phyloP scores from a whole-genome alignment of 2,329 filamentous ascomycete species.

The Colletotrichum abscissum region DNA sequence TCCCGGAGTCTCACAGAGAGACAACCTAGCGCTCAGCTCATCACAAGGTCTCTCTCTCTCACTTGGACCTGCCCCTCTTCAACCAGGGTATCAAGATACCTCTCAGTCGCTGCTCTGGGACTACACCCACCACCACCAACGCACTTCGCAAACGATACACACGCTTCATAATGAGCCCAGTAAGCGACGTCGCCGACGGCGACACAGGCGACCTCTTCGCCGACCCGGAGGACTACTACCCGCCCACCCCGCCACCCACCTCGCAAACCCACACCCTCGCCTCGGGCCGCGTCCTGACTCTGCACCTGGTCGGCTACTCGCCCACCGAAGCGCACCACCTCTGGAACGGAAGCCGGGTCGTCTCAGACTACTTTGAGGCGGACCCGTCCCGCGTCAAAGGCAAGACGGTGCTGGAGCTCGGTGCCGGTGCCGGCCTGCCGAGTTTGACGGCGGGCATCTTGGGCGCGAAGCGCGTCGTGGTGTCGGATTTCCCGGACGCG shows the following conservation, averaged over 20 bases:
- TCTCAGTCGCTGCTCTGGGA: neutral
- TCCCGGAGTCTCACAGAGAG: neutral
- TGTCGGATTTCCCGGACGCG: constrained; percentile 89
- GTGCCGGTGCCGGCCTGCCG: constrained; percentile 87
- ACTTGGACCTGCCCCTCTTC: neutral
- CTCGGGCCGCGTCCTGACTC: constrained; percentile 71
- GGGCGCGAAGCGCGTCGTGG: constrained; percentile 77
- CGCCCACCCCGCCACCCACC: constrained; percentile 80
- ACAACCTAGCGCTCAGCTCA: neutral
- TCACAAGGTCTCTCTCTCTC: no score
- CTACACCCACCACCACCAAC: neutral
- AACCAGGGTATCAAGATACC: neutral
- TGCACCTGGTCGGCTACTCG: constrained; percentile 88
- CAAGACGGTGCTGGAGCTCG: constrained; percentile 86
- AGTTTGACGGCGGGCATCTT: constrained; percentile 80
- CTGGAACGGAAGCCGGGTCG: constrained; percentile 88
- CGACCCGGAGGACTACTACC: constrained; percentile 84
- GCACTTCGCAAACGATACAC: neutral
- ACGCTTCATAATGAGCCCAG: constrained; percentile 17
- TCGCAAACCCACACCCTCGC: constrained; percentile 77
- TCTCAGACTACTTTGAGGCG: constrained; percentile 82
- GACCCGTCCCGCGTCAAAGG: constrained; percentile 71
- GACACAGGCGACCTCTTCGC: constrained; percentile 72
- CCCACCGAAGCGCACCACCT: constrained; percentile 90
- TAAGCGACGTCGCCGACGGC: constrained; percentile 41